Evolutionary conservation across 495 filamentous ascomycete genomes (phyloP).

Genomic region (Pseudoneurospora amorphoporcata): DNA sequence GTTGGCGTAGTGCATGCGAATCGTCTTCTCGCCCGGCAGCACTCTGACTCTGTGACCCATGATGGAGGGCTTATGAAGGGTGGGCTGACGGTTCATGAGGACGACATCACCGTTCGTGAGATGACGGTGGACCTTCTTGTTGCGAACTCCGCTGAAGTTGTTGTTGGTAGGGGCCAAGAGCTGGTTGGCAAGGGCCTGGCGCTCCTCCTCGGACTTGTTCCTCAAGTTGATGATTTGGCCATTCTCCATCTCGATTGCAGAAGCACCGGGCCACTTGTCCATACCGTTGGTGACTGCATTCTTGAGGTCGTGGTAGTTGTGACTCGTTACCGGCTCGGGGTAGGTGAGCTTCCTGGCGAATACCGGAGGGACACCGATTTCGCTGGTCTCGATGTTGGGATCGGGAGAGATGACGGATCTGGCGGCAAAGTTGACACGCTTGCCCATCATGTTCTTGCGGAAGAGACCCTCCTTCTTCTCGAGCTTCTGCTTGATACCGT

Average conservation of each 20-base stretch:
- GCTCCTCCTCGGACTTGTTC: constrained; percentile 75
- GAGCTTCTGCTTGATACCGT: constrained; percentile 93
- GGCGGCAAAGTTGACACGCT: constrained; percentile 97
- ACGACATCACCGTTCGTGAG: constrained; percentile 94
- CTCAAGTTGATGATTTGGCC: constrained; percentile 83
- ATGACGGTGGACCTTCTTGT: constrained; percentile 96
- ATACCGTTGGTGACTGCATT: constrained; percentile 93
- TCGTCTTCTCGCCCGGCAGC: constrained; percentile 85
- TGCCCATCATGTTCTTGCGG: constrained; percentile 99
- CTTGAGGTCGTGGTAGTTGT: constrained; percentile 92
- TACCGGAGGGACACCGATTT: constrained; percentile 94
- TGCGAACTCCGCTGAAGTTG: constrained; percentile 61
- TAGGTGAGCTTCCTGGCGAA: constrained; percentile 96
- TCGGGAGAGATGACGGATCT: constrained; percentile 97
- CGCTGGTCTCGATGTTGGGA: constrained; percentile 96
- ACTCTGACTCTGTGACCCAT: constrained; percentile 96
- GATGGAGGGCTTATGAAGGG: constrained; percentile 98
- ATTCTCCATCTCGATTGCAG: constrained; percentile 90
- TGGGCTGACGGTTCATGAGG: constrained; percentile 99
- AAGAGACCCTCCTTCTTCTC: constrained; percentile 99
- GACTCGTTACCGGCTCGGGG: constrained; percentile 91
- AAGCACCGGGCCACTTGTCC: constrained; percentile 88
- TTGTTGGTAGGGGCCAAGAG: constrained; percentile 79
- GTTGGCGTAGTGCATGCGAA: constrained; percentile 99
- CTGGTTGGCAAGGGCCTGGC: constrained; percentile 79